Percentiles rank a stretch among this genome's conserved stretches.
These are phyloP conservation scores for Aspergillus sclerotioniger DNA, from an alignment of 495 filamentous ascomycete species.

Conservation along the genomic window DNA sequence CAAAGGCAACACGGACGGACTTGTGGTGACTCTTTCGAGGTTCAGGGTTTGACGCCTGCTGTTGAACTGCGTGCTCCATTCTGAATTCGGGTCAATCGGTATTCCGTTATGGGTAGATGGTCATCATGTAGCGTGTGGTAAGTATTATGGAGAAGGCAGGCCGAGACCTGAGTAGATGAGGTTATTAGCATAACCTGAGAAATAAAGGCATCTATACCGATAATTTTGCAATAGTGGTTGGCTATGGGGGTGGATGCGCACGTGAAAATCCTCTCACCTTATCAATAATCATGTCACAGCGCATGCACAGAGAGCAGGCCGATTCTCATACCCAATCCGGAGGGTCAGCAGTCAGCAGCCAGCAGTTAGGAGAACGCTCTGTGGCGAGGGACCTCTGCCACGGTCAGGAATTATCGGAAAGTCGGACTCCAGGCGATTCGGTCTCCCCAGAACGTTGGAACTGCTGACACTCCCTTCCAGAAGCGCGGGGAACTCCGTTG, in stretches of 20 bases:
- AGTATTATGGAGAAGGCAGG: slow-evolving; percentile 12
- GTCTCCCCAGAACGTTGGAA: not conserved
- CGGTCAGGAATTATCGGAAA: not conserved
- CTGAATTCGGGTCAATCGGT: slow-evolving; percentile 43
- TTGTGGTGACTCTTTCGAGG: slow-evolving; percentile 36
- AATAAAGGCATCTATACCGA: not conserved
- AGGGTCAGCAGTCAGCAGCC: slow-evolving; percentile 10
- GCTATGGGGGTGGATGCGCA: not conserved
- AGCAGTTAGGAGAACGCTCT: not conserved
- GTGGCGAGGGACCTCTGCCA: not conserved
- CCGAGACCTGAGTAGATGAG: slow-evolving; percentile 13
- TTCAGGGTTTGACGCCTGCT: slow-evolving; percentile 30
- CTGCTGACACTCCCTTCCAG: not conserved
- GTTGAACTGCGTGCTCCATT: slow-evolving; percentile 36
- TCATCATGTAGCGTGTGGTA: slow-evolving; percentile 44
- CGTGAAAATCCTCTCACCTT: slow-evolving; percentile 15
- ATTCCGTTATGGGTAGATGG: slow-evolving; percentile 37
- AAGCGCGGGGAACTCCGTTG: slow-evolving; percentile 2
- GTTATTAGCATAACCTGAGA: not conserved
- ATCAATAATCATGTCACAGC: slow-evolving; percentile 18
- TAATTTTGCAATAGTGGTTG: not conserved
- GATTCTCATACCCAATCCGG: slow-evolving; percentile 18
- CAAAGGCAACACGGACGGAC: slow-evolving; percentile 47
- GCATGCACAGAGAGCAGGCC: slow-evolving; percentile 11
- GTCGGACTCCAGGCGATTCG: not conserved